These are phyloP conservation scores for Xylaria acuta DNA, from an alignment of 495 filamentous ascomycete genomes.

Conservation along the genomic window DNA sequence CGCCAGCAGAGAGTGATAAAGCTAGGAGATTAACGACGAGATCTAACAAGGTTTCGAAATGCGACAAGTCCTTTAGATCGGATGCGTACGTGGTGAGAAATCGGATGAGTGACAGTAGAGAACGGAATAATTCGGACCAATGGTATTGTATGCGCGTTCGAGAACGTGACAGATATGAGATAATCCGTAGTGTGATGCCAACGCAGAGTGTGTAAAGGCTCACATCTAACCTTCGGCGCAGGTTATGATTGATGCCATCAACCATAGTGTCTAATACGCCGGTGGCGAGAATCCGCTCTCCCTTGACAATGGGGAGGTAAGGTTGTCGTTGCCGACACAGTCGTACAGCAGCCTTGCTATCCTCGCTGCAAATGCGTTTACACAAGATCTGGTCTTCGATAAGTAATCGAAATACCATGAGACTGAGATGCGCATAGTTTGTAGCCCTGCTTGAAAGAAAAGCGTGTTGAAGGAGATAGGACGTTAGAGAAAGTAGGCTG, in stretches of 20 bases:
- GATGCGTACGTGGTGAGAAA: constrained; percentile 86
- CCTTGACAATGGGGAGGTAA: constrained; percentile 75
- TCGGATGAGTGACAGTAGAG: constrained; percentile 84
- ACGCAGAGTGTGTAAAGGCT: constrained; percentile 81
- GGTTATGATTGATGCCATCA: constrained; percentile 93
- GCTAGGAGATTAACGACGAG: constrained; percentile 83
- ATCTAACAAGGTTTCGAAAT: constrained; percentile 68
- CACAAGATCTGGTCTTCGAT: constrained; percentile 86
- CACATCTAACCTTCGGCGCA: constrained; percentile 82
- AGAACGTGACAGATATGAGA: constrained; percentile 82
- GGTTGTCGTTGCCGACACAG: constrained; percentile 91
- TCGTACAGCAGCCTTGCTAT: constrained; percentile 75
- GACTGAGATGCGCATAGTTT: constrained; percentile 80
- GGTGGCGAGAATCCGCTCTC: constrained; percentile 73
- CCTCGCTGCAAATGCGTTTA: constrained; percentile 84
- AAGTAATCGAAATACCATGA: constrained; percentile 83
- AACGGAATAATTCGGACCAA: constrained; percentile 95
- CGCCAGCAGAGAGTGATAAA: constrained; percentile 83
- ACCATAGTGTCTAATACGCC: constrained; percentile 84
- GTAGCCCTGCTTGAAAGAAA: constrained; percentile 79
- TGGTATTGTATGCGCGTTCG: constrained; percentile 83
- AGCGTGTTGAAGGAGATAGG: constrained; percentile 92
- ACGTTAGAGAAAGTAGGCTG: constrained; percentile 84
- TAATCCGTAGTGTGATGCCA: constrained; percentile 78
- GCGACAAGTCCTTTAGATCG: constrained; percentile 69